Conservation (phyloP, 345 rosid species). For the Arabidopsis arenosa region DNA sequence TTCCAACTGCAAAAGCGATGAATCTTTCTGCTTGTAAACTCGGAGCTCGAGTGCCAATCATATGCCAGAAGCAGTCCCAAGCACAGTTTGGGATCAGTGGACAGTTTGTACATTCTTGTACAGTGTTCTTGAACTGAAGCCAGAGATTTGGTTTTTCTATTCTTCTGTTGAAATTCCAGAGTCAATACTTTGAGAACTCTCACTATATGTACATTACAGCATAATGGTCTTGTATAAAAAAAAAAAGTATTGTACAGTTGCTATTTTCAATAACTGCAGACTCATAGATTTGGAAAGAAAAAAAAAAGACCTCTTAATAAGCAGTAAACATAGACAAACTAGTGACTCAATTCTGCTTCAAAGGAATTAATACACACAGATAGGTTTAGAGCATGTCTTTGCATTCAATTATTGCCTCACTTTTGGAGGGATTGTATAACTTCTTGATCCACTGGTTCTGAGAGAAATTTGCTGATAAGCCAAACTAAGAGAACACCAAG, state of each 20-base stretch:
- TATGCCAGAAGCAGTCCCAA: slow-evolving; percentile 64
- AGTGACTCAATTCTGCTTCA: slow-evolving; percentile 5
- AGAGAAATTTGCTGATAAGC: slow-evolving; percentile 72
- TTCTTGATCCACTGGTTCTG: slow-evolving; percentile 50
- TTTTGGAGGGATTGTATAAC: slow-evolving; percentile 37
- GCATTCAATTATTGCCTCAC: slow-evolving; percentile 15
- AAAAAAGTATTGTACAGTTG: slow-evolving; percentile 6
- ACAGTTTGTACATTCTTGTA: slow-evolving; percentile 60
- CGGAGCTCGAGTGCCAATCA: slow-evolving; percentile 54
- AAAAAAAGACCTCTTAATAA: neutral
- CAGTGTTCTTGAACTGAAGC: slow-evolving; percentile 54
- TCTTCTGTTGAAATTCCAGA: neutral
- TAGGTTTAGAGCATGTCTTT: neutral
- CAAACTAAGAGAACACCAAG: slow-evolving; percentile 76
- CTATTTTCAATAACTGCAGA: slow-evolving; percentile 3
- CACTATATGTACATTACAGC: slow-evolving; percentile 34
- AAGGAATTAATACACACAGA: neutral
- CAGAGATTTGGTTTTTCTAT: slow-evolving; percentile 8
- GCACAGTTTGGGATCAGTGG: slow-evolving; percentile 52
- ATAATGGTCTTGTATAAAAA: slow-evolving; percentile 11
- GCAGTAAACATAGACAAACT: slow-evolving; percentile 17
- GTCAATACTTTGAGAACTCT: slow-evolving; percentile 37
- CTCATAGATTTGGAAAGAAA: neutral
- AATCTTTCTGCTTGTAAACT: slow-evolving; percentile 57
- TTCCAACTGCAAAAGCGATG: slow-evolving; percentile 49